Percentiles rank a stretch among this genome's conserved stretches.
phyloP scores from a whole-genome alignment of 116 monocot species.

The Dioscorea cayenensis region DNA sequence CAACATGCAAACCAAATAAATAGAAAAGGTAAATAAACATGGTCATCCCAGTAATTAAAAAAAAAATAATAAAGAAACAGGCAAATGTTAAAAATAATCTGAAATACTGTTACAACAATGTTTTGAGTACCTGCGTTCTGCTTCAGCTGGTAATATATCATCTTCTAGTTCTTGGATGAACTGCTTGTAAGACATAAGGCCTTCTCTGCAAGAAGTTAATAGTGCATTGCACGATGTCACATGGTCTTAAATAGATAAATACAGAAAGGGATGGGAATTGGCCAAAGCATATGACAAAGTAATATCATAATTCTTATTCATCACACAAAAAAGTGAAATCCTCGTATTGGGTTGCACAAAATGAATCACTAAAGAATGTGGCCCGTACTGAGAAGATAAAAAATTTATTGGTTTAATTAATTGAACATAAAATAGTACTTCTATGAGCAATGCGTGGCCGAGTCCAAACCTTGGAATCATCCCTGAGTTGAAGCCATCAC shows the following conservation, averaged over 20 bases:
- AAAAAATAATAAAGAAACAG: not conserved
- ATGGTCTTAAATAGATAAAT: not conserved
- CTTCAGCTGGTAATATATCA: slow-evolving; percentile 91
- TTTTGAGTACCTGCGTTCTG: slow-evolving; percentile 68
- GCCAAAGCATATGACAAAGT: not conserved
- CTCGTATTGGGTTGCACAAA: too few relatives aligned
- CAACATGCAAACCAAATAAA: not conserved
- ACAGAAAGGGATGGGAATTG: not conserved
- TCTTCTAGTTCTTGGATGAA: slow-evolving; percentile 99
- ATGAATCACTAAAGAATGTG: too few relatives aligned
- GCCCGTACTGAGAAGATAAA: too few relatives aligned
- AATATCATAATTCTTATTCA: too few relatives aligned
- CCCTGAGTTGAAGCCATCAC: slow-evolving; percentile 25
- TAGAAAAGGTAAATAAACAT: not conserved
- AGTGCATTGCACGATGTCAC: not conserved
- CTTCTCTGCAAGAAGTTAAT: slow-evolving; percentile 57
- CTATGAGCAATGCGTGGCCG: not conserved
- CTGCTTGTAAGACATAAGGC: slow-evolving; percentile 98
- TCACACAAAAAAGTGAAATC: too few relatives aligned
- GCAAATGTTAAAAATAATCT: too few relatives aligned
- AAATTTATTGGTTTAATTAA: too few relatives aligned
- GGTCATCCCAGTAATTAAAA: not conserved
- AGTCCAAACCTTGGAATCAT: slow-evolving; percentile 33
- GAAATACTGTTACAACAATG: not conserved
- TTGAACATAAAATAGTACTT: not conserved